Conservation (phyloP, 1,139 yeast species). For the Zygosaccharomyces pseudobailii region DNA sequence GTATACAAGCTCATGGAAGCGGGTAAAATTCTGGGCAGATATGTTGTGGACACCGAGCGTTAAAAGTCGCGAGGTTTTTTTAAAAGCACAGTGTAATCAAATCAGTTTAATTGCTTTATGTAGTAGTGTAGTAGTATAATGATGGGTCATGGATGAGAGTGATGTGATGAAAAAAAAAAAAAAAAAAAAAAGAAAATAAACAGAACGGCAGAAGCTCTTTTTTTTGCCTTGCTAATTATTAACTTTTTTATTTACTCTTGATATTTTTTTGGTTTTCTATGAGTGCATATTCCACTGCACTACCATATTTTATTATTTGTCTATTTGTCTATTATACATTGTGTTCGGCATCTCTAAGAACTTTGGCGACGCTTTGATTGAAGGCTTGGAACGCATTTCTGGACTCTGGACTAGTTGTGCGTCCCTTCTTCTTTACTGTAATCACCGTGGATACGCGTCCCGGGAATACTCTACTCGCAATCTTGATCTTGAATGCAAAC, state of each 20-base stretch:
- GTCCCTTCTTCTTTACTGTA: slow-evolving; percentile 21
- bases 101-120: not conserved
- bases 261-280: not conserved
- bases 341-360: slow-evolving; percentile 17
- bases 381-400: slow-evolving; percentile 19
- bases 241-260: no score
- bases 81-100: not conserved
- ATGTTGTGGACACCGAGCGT: slow-evolving; percentile 58
- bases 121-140: not conserved
- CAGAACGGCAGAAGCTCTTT: not conserved
- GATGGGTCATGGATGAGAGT: not conserved
- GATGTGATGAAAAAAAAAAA: not conserved
- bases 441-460: slow-evolving; percentile 12
- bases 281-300: not conserved
- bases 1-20: slow-evolving; percentile 65
- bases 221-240: not conserved
- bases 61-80: not conserved
- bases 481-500: slow-evolving; percentile 26
- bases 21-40: slow-evolving; percentile 70
- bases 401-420: slow-evolving; percentile 6
- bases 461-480: slow-evolving; percentile 9
- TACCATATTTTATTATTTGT: not conserved
- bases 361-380: slow-evolving; percentile 19
- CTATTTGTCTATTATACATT: no score
- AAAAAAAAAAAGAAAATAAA: not conserved